These are phyloP conservation scores for Globisporangium canariense DNA, from an alignment of 352 stramenopile species.

Conservation along the genomic window DNA sequence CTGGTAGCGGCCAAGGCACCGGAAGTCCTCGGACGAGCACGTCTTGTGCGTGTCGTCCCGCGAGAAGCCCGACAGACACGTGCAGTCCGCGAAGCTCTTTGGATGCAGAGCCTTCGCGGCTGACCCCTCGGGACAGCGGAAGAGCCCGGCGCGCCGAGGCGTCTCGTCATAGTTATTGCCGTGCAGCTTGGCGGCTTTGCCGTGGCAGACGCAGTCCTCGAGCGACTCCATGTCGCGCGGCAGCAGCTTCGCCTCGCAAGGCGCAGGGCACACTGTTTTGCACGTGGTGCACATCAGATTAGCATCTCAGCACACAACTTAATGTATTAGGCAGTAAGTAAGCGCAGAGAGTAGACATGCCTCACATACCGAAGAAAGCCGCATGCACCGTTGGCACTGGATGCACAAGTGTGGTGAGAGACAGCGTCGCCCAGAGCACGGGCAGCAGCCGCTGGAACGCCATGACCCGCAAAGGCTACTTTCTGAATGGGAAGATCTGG, in stretches of 20 bases:
- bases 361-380: conserved; percentile 36
- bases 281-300: background rate
- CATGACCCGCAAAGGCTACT: conserved; percentile 13
- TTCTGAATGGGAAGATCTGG: background rate
- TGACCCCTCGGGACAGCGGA: conserved; percentile 34
- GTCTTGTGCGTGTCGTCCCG: conserved; percentile 38
- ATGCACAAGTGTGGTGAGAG: conserved; percentile 13
- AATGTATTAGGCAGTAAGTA: too few species aligned
- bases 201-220: conserved; percentile 65
- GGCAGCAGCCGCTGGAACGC: conserved; percentile 16
- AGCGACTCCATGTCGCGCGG: conserved; percentile 79
- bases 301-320: too few species aligned
- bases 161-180: conserved; percentile 15
- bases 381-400: conserved; percentile 20
- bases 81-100: conserved; percentile 40
- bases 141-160: conserved; percentile 1
- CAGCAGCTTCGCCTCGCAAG: conserved; percentile 73
- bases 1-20: conserved; percentile 59
- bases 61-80: conserved; percentile 25
- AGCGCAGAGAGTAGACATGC: background rate
- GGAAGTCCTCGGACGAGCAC: conserved; percentile 36
- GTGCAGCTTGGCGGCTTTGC: conserved; percentile 5
- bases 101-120: conserved; percentile 29
- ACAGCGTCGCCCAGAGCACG: conserved; percentile 10
- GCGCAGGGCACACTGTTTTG: conserved; percentile 46